Percentiles rank a stretch among this genome's conserved stretches.
phyloP scores from a whole-genome alignment of 2,329 filamentous ascomycete species.

The Daldinia sp. region DNA sequence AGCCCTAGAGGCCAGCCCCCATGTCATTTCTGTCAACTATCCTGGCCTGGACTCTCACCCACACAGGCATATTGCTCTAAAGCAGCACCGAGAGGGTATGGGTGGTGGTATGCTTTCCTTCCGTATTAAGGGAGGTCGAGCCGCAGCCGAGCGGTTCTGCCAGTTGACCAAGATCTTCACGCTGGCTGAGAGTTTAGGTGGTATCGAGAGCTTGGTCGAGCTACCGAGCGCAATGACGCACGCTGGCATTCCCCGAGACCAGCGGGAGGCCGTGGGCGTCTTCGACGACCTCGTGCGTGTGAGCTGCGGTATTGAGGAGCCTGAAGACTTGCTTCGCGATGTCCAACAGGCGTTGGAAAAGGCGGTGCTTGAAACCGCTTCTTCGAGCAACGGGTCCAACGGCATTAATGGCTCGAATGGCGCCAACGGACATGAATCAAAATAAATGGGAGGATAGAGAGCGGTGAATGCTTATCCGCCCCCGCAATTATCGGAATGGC shows the following conservation, averaged over 20 bases:
- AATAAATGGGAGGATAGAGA: conserved; percentile 13
- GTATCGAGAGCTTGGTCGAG: conserved; percentile 92
- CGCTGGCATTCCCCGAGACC: conserved; percentile 89
- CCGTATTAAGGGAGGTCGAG: conserved; percentile 87
- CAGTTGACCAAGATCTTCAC: conserved; percentile 90
- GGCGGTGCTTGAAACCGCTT: conserved; percentile 63
- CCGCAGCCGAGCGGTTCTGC: conserved; percentile 92
- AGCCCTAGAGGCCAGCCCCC: conserved; percentile 80
- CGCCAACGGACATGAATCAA: conserved; percentile 22
- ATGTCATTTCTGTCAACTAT: conserved; percentile 94
- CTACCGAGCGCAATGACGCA: conserved; percentile 97
- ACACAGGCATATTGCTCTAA: conserved; percentile 84
- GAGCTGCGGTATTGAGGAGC: conserved; percentile 94
- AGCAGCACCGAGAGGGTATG: conserved; percentile 94
- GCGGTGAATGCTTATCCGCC: background rate
- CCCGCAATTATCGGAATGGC: background rate
- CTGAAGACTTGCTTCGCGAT: conserved; percentile 84
- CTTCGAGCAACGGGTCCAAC: conserved; percentile 39
- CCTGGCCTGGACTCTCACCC: conserved; percentile 90
- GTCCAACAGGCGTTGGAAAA: conserved; percentile 84
- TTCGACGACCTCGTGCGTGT: conserved; percentile 94
- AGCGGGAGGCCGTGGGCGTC: conserved; percentile 92
- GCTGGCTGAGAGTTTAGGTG: conserved; percentile 90
- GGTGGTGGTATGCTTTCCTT: conserved; percentile 98
- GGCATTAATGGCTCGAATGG: conserved; percentile 14